Evolutionary conservation across 1,139 yeast genomes (phyloP).

Genomic region (Yamadazyma triangularis): DNA sequence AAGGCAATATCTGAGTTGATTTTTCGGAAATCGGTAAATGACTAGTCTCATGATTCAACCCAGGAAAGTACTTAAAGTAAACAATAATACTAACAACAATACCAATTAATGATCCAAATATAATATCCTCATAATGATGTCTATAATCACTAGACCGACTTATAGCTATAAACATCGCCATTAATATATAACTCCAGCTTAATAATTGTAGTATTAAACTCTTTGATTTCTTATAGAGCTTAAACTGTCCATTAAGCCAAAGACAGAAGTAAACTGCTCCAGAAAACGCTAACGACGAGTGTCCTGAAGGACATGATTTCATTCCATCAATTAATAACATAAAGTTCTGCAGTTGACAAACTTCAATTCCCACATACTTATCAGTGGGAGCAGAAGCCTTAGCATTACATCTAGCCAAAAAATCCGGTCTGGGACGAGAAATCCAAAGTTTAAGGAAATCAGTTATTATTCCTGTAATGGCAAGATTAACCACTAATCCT

Average conservation of each 20-base stretch:
- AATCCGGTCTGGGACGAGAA: constrained; percentile 46
- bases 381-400: constrained; percentile 23
- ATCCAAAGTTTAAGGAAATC: constrained; percentile 44
- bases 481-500: constrained; percentile 21
- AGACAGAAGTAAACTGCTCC: constrained; percentile 35
- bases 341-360: constrained; percentile 34
- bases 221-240: constrained; percentile 8
- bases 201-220: constrained; percentile 12
- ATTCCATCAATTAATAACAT: constrained; percentile 40
- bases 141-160: constrained; percentile 42
- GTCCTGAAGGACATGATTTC: constrained; percentile 47
- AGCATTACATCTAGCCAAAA: constrained; percentile 40
- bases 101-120: constrained; percentile 34
- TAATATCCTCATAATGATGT: constrained; percentile 41
- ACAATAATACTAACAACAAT: constrained; percentile 11
- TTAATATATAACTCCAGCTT: constrained; percentile 23
- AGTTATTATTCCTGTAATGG: constrained; percentile 23
- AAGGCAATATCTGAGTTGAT: background rate
- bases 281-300: constrained; percentile 40
- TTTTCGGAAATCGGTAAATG: background rate
- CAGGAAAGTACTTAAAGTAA: constrained; percentile 24
- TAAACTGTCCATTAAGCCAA: constrained; percentile 37
- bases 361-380: constrained; percentile 29
- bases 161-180: constrained; percentile 34
- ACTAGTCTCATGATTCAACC: background rate